Evolutionary conservation across 495 filamentous ascomycete genomes (phyloP).

Genomic region (Cudoniella acicularis): DNA sequence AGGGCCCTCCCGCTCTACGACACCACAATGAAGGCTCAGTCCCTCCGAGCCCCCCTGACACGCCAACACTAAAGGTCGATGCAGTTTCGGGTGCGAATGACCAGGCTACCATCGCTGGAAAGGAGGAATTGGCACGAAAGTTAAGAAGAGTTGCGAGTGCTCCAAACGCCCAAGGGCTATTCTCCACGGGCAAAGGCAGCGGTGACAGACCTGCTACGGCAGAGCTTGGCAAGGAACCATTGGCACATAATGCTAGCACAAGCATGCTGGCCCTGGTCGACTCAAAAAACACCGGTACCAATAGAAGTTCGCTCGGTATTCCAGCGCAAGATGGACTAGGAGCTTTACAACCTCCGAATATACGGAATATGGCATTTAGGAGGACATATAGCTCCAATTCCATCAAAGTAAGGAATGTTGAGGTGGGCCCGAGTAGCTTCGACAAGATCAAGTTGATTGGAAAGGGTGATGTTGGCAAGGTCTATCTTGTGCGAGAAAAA

Average conservation of each 20-base stretch:
- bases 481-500: conserved; percentile 97
- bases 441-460: conserved; percentile 99
- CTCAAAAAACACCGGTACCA: conserved; percentile 20
- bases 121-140: conserved; percentile 90
- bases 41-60: conserved; percentile 95
- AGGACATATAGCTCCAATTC: conserved; percentile 98
- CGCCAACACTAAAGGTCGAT: conserved; percentile 70
- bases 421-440: conserved; percentile 92
- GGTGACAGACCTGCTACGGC: conserved; percentile 74
- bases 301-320: conserved; percentile 29
- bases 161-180: conserved; percentile 93
- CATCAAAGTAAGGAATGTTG: conserved; percentile 95
- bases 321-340: conserved; percentile 37
- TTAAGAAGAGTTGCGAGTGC: conserved; percentile 91
- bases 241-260: conserved; percentile 52
- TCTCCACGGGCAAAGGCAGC: conserved; percentile 58
- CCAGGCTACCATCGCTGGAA: conserved; percentile 73
- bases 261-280: conserved; percentile 51
- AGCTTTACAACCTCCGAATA: conserved; percentile 43
- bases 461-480: conserved; percentile 97
- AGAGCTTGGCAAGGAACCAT: conserved; percentile 72
- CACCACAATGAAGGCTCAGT: conserved; percentile 94
- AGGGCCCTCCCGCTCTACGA: conserved; percentile 85
- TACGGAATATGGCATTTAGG: conserved; percentile 62
- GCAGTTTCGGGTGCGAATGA: conserved; percentile 67